Evolutionary conservation across 1,139 yeast genomes (phyloP), one percentile per base, ranked within the genome.

Genomic region (Geotrichum australiense): DNA sequence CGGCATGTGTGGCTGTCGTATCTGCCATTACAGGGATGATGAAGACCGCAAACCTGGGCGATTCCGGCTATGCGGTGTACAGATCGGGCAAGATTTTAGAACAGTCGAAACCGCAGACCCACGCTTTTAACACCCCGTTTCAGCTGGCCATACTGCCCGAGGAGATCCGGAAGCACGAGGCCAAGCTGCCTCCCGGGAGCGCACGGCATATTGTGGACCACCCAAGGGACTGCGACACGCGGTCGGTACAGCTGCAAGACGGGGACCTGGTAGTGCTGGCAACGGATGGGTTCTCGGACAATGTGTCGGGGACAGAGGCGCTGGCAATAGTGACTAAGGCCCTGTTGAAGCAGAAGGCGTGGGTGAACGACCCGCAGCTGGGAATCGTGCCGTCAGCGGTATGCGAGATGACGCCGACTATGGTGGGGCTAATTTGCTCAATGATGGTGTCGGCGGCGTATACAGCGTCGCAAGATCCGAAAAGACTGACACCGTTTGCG

Each of bases 271-370:
- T 91, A 3, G 64, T 91, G 46, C 78, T 89, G 57, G 93, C 94
- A 33, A 86, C 97, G 1, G 98, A 91, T 64, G 98, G 98, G 21
- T 82, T 91, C 39, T 78, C 85, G 19, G 98, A 91, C 62, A 91
- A 91, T 60, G 76, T 89, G 35, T 73, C 76, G 31, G 71, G 81
- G 1, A 74, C 75, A 41, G 96, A 87, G 57, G 80, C 87, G 42
- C 86, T 78, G 52, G 57, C 71, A 11, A 43, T 57, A 10, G 64
- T 65, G 30, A 57, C 53, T 15, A 56, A 57, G 10, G 48, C 46
- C 20, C 57, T 63, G 65, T 43, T 48, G 7, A 29, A 36, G 43
- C 39, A 19, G 30, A 33, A 29, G 42, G 45, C 22, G 38, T 46
- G 47, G 33, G 41, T 39, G n/a, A 43, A 35, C 15, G 50, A 42